Conservation (phyloP, 345 rosid genomes). For the Linum usitatissimum region DNA sequence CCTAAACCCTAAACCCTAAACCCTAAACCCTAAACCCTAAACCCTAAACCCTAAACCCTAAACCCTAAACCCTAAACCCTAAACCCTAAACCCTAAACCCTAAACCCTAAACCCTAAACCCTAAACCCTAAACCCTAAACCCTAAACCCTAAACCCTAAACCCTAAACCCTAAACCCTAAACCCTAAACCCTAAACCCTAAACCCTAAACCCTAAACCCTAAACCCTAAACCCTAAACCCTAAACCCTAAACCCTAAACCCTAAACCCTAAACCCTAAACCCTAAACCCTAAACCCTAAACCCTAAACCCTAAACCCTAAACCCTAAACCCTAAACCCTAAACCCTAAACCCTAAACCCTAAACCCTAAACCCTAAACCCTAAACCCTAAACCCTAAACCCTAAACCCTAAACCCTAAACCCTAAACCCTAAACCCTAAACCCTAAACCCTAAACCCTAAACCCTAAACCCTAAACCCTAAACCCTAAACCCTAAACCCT, state of each 20-base stretch:
- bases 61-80: constrained; percentile 15
- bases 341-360: constrained; percentile 10
- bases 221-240: constrained; percentile 13
- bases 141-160: constrained; percentile 14
- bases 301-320: constrained; percentile 9
- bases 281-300: constrained; percentile 16
- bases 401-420: constrained; percentile 15
- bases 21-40: constrained; percentile 16
- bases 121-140: background rate
- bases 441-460: constrained; percentile 12
- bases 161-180: constrained; percentile 17
- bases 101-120: constrained; percentile 11
- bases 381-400: background rate
- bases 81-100: constrained; percentile 1
- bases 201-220: background rate
- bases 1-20: constrained; percentile 12
- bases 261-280: constrained; percentile 15
- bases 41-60: constrained; percentile 18
- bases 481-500: constrained; percentile 13
- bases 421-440: constrained; percentile 8
- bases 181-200: constrained; percentile 14
- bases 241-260: constrained; percentile 13
- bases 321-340: constrained; percentile 4
- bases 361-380: constrained; percentile 18
- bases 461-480: constrained; percentile 13